Conservation (phyloP, 176 grass and related monocot species). For the Tillandsia leiboldiana region DNA sequence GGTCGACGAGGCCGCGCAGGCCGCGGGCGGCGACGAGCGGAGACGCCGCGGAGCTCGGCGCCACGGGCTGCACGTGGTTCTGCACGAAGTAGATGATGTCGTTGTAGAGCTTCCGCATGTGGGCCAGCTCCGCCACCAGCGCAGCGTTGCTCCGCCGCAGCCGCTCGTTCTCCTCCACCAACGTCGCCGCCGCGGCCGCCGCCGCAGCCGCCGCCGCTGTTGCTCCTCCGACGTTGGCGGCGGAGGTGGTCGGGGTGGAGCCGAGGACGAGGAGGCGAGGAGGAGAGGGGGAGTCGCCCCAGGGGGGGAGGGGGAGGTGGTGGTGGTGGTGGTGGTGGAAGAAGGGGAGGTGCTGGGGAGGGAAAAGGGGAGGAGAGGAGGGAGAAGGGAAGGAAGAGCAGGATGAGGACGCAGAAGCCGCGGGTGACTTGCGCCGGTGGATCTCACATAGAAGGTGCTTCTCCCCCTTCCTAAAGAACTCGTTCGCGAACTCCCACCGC, state of each 20-base stretch:
- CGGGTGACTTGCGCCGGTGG: constrained; percentile 77
- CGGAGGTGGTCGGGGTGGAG: neutral
- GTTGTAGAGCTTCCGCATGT: constrained; percentile 99
- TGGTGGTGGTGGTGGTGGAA: constrained; percentile 31
- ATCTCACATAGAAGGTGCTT: constrained; percentile 31
- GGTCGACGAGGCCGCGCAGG: constrained; percentile 25
- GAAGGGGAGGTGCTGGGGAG: constrained; percentile 37
- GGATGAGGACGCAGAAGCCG: constrained; percentile 38
- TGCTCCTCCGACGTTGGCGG: neutral
- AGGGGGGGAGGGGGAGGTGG: constrained; percentile 18
- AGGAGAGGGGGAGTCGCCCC: too few relatives aligned
- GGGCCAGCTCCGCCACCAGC: constrained; percentile 69
- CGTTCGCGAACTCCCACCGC: constrained; percentile 22
- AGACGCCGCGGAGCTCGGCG: constrained; percentile 65
- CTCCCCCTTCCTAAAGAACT: constrained; percentile 19
- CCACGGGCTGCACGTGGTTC: constrained; percentile 89
- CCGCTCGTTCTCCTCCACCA: constrained; percentile 91
- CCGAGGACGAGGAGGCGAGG: constrained; percentile 43
- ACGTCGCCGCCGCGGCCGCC: constrained; percentile 39
- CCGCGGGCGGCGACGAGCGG: constrained; percentile 41
- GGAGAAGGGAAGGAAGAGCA: constrained; percentile 52
- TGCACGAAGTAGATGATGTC: constrained; percentile 99
- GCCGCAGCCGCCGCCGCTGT: constrained; percentile 3
- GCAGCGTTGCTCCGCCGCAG: constrained; percentile 68
- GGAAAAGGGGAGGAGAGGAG: constrained; percentile 39